A percentile compares a stretch with the other conserved stretches of the same genome.
phyloP scores from a whole-genome alignment of 1,284 basidiomycete species.

The Apiotrichum sp. region DNA sequence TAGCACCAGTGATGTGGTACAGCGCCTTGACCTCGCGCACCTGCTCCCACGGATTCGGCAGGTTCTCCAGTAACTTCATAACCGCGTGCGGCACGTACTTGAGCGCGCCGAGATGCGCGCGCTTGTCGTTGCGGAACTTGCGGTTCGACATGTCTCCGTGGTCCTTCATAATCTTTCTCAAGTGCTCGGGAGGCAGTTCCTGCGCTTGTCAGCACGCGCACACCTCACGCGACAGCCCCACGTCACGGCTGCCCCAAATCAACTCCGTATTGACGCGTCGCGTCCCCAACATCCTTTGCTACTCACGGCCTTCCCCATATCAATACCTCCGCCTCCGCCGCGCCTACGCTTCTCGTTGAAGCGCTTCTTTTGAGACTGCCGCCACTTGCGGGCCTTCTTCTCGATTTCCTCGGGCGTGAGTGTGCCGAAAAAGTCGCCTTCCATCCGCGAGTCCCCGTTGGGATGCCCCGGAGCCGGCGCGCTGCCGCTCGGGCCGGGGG shows the following conservation, averaged over 20 bases:
- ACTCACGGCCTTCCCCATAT: conserved; percentile 48
- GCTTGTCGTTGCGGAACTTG: conserved; percentile 97
- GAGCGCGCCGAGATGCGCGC: conserved; percentile 93
- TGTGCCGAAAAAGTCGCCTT: conserved; percentile 43
- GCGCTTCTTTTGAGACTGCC: conserved; percentile 40
- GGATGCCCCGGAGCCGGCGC: conserved; percentile 36
- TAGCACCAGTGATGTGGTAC: conserved; percentile 99
- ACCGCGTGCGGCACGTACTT: conserved; percentile 99
- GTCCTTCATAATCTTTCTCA: conserved; percentile 96
- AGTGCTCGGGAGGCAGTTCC: conserved; percentile 60
- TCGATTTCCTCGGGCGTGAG: conserved; percentile 45
- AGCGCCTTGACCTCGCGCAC: conserved; percentile 93
- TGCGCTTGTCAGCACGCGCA: conserved; percentile 1
- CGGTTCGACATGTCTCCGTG: conserved; percentile 95
- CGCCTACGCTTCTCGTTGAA: conserved; percentile 44
- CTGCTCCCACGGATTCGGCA: conserved; percentile 99
- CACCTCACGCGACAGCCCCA: not conserved
- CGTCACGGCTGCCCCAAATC: no score
- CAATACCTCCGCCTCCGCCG: conserved; percentile 46
- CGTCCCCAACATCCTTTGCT: not conserved
- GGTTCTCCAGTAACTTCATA: conserved; percentile 98
- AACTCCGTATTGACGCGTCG: no score
- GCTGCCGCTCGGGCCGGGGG: not conserved
- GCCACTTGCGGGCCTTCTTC: conserved; percentile 48
- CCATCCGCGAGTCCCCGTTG: conserved; percentile 32